Percentiles rank a stretch among this genome's conserved stretches.
These are phyloP conservation scores for Suillus cothurnatus DNA, from an alignment of 768 basidiomycete genomes.

Conservation along the genomic window DNA sequence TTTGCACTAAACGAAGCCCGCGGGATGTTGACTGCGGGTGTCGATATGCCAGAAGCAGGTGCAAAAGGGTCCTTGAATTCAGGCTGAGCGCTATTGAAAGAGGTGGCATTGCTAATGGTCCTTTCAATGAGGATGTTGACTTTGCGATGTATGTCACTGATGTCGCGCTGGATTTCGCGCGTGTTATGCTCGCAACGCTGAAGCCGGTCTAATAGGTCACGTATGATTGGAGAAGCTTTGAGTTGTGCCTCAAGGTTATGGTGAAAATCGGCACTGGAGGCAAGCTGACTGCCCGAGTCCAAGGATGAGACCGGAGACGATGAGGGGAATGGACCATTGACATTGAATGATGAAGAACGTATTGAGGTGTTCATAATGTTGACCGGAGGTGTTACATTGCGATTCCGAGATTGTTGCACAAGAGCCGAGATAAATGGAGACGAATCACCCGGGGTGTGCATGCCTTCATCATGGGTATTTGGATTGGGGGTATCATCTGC, in stretches of 20 bases:
- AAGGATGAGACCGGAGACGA: conserved; percentile 79
- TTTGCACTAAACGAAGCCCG: conserved; percentile 67
- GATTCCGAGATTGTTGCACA: conserved; percentile 41
- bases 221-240: conserved; percentile 72
- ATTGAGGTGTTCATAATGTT: conserved; percentile 33
- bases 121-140: conserved; percentile 76
- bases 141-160: conserved; percentile 76
- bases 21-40: conserved; percentile 43
- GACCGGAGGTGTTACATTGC: conserved; percentile 50
- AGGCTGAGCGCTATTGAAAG: conserved; percentile 45
- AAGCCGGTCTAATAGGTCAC: conserved; percentile 76
- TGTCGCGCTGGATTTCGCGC: conserved; percentile 72
- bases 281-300: conserved; percentile 70
- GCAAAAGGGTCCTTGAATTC: conserved; percentile 87
- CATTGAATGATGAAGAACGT: conserved; percentile 46
- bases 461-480: conserved; percentile 27
- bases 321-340: conserved; percentile 52
- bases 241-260: conserved; percentile 71
- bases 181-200: conserved; percentile 68
- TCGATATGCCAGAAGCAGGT: conserved; percentile 35
- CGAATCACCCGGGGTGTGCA: conserved; percentile 27
- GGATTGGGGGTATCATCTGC: conserved; percentile 51
- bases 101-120: conserved; percentile 39
- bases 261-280: conserved; percentile 47
- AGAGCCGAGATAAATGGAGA: conserved; percentile 43